Base-by-base conservation (phyloP, 2,329 filamentous ascomycete genomes). In the Epichloe elymi region DNA sequence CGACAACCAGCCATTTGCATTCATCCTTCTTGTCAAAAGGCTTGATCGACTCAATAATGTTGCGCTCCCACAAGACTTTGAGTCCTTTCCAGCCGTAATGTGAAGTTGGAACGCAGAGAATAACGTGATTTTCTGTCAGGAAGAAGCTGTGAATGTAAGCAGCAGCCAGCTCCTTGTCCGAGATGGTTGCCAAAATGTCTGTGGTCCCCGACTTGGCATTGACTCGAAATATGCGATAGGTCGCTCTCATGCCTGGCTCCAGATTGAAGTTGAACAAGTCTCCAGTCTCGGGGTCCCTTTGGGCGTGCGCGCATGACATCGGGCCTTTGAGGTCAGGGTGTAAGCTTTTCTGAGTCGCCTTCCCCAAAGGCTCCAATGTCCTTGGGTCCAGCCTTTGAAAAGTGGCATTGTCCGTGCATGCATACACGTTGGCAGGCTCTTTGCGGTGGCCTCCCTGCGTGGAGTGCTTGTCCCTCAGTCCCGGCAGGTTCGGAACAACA, bases 121-220 rank as follows among this genome's bases (percentile, higher is more conserved):
- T 68, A 2, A 90, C 79, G 59, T 83, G 85, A 58, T 82, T 79
- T 15, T 79, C 68, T 0, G 86, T 85, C 26, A 94, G 66, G 59
- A 88, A 88, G 58, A 91, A 75, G 8, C 86, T 91, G 67, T 94
- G 88, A n/a, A 94, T 79, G 59, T 93, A 94, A 0, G 86, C 82
- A 0, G 84, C 69, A 2, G 68, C 67, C 3, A 74, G 63, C 3
- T 71, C 68, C 4, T 67, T 64, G 3, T 69, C 71, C 0, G 67
- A 65, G 53, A 93, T 78, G 0, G 76, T 82, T 3, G 86, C 86
- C 0, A 94, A 74, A 17, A 93, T 82, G 0, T 80, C 76, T 0
- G 85, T 87, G 50, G 79, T 69, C 0, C 83, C 85, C 0, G 79
- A 83, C 0, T 72, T 63, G 0, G 80, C 76, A 17, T 76, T 82